Conservation (phyloP, 139 green algal species). For the Picochlorum sp. region DNA sequence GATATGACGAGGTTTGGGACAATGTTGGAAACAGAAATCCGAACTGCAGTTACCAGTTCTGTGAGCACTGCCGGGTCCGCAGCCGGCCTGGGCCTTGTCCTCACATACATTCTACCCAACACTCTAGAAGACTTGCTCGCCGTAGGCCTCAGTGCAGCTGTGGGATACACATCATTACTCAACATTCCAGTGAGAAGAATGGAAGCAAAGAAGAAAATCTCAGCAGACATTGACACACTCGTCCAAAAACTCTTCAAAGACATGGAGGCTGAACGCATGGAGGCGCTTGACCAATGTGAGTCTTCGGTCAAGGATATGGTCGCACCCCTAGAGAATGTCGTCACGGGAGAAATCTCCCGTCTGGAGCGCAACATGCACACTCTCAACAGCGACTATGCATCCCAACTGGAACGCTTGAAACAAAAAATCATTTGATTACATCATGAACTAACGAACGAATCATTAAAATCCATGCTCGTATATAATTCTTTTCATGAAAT, state of each 20-base stretch:
- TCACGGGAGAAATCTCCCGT: constrained; percentile 12
- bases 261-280: constrained; percentile 33
- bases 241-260: constrained; percentile 26
- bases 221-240: constrained; percentile 43
- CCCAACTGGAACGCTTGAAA: constrained; percentile 25
- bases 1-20: constrained; percentile 30
- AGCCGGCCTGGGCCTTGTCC: constrained; percentile 37
- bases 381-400: constrained; percentile 2
- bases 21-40: constrained; percentile 75
- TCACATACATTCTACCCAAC: constrained; percentile 51
- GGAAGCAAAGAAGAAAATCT: constrained; percentile 78
- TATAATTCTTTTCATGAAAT: constrained; percentile 4
- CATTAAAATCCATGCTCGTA: constrained; percentile 2
- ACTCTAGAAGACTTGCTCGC: constrained; percentile 76
- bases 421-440: constrained; percentile 25
- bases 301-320: constrained; percentile 27
- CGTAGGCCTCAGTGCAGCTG: constrained; percentile 37
- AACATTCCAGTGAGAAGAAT: constrained; percentile 72
- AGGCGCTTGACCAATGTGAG: constrained; percentile 19
- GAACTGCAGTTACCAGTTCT: constrained; percentile 62
- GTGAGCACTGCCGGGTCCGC: constrained; percentile 50
- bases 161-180: constrained; percentile 68
- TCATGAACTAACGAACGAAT: neutral
- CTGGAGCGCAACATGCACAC: too few species aligned
- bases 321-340: constrained; percentile 28